Evolutionary conservation across 1,284 basidiomycete genomes (phyloP).

Genomic region (Ceraceosorus guamensis): DNA sequence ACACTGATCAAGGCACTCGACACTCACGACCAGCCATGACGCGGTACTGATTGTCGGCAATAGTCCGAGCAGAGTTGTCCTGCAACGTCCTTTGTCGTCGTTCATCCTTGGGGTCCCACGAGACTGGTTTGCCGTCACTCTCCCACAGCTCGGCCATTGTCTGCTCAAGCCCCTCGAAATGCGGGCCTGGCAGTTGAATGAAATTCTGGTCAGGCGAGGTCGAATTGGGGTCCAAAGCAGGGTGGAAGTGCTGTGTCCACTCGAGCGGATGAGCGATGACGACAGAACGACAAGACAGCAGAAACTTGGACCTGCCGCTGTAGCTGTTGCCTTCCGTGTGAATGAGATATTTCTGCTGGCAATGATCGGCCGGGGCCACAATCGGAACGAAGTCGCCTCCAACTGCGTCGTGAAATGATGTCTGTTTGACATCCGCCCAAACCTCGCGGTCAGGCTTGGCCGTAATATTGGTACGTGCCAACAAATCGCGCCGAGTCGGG

Average conservation of each 20-base stretch:
- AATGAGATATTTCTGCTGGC: conserved; percentile 26
- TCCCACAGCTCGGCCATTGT: conserved; percentile 9
- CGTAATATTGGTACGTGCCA: conserved; percentile 11
- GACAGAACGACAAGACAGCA: conserved; percentile 22
- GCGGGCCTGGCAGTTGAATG: conserved; percentile 18
- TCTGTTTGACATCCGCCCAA: conserved; percentile 31
- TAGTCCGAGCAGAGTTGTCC: conserved; percentile 15
- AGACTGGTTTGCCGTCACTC: not conserved
- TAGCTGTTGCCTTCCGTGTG: conserved; percentile 39
- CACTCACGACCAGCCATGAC: conserved; percentile 15
- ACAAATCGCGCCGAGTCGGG: conserved; percentile 17
- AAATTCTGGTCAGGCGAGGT: conserved; percentile 17
- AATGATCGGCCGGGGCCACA: conserved; percentile 27
- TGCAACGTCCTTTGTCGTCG: not conserved
- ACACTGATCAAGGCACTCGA: not conserved
- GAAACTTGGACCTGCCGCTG: conserved; percentile 24
- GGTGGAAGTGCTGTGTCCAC: conserved; percentile 41
- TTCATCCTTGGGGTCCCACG: not conserved
- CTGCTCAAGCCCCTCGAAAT: conserved; percentile 22
- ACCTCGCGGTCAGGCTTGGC: conserved; percentile 12
- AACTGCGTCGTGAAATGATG: conserved; percentile 12
- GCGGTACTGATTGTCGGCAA: conserved; percentile 24
- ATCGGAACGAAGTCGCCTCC: conserved; percentile 10
- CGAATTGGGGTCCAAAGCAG: conserved; percentile 19
- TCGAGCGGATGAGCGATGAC: conserved; percentile 24